These are phyloP conservation scores for Sanghuangporus baumii DNA, from an alignment of 1,284 basidiomycete species.

Conservation along the genomic window DNA sequence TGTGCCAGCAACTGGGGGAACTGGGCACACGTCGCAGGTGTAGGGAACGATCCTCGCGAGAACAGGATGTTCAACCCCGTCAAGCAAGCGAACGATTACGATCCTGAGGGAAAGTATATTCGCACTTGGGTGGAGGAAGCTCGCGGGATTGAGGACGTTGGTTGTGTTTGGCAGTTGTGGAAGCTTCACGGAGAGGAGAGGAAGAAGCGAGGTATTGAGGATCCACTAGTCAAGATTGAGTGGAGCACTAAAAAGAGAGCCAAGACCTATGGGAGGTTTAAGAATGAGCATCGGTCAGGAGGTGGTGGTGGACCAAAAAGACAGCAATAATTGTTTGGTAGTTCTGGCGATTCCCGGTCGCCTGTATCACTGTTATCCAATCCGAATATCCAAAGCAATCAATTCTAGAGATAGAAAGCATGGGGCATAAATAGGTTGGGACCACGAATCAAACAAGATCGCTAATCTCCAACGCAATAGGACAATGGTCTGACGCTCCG, in stretches of 20 bases:
- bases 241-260: neutral
- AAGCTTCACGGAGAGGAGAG: slow-evolving; percentile 9
- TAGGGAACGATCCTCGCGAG: slow-evolving; percentile 45
- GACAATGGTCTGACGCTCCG: slow-evolving; percentile 81
- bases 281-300: neutral
- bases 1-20: slow-evolving; percentile 38
- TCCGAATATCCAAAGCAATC: neutral
- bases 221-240: slow-evolving; percentile 19
- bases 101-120: slow-evolving; percentile 38
- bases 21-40: slow-evolving; percentile 42
- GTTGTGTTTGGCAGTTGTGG: slow-evolving; percentile 19
- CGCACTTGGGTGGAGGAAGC: slow-evolving; percentile 42
- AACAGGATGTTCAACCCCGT: slow-evolving; percentile 46
- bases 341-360: neutral
- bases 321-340: neutral
- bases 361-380: neutral
- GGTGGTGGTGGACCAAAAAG: neutral
- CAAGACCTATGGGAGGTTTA: neutral
- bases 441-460: neutral
- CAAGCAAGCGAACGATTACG: slow-evolving; percentile 50
- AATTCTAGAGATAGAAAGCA: neutral
- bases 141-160: slow-evolving; percentile 25
- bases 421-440: neutral
- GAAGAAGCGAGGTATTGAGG: slow-evolving; percentile 5
- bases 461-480: slow-evolving; percentile 65